phyloP scores from a whole-genome alignment of 1,284 basidiomycete species.

The Phellinidium pouzarii region DNA sequence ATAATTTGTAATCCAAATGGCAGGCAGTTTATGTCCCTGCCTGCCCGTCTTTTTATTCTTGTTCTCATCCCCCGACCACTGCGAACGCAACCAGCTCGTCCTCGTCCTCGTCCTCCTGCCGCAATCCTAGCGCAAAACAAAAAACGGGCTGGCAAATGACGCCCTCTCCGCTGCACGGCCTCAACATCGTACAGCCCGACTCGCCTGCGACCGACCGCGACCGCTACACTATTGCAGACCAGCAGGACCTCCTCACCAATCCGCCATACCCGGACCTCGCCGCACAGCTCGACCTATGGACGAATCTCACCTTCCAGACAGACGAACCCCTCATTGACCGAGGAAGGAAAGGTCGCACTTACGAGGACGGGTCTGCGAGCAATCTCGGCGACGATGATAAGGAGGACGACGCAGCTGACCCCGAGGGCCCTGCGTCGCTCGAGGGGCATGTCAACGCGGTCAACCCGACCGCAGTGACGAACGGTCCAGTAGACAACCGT shows the following conservation, averaged over 20 bases:
- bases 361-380: constrained; percentile 24
- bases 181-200: constrained; percentile 63
- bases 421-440: constrained; percentile 41
- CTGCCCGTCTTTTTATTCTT: neutral
- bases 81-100: neutral
- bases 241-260: constrained; percentile 53
- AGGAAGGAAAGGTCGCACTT: constrained; percentile 27
- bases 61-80: neutral
- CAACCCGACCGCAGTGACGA: constrained; percentile 35
- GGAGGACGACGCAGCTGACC: constrained; percentile 35
- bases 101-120: neutral
- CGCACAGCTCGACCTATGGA: constrained; percentile 77
- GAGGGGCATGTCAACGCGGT: constrained; percentile 56
- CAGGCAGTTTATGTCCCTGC: neutral
- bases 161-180: constrained; percentile 62
- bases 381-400: constrained; percentile 36
- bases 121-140: neutral
- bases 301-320: constrained; percentile 71
- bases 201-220: constrained; percentile 35
- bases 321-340: constrained; percentile 49
- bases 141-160: constrained; percentile 34
- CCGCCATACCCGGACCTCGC: constrained; percentile 64
- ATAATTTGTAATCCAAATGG: neutral
- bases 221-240: constrained; percentile 28
- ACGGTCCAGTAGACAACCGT: constrained; percentile 22